These are phyloP conservation scores for Murraya koenigii DNA, from an alignment of 345 rosid species.

Conservation along the genomic window DNA sequence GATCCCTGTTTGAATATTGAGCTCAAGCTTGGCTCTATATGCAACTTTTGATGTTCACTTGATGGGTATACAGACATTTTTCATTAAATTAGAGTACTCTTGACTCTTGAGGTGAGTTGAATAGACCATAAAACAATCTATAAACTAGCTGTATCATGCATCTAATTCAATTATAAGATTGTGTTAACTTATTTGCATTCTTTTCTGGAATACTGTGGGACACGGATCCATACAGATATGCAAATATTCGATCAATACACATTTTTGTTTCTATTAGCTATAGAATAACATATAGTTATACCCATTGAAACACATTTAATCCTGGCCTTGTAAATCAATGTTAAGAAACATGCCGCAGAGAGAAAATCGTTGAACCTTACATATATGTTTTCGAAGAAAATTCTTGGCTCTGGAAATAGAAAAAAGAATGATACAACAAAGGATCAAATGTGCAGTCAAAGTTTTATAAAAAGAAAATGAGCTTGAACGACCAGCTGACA, in stretches of 20 bases:
- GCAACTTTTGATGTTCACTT: conserved; percentile 3
- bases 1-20: conserved; percentile 30
- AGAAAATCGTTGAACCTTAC: neutral
- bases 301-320: no score
- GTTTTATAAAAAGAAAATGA: neutral
- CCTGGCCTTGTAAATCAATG: neutral
- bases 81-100: neutral
- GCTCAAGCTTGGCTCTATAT: neutral
- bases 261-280: neutral
- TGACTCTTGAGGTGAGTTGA: neutral
- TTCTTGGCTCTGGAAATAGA: neutral
- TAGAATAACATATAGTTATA: neutral
- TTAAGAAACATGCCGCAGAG: neutral
- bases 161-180: neutral
- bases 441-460: neutral
- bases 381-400: neutral
- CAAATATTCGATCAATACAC: neutral
- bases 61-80: neutral
- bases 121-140: neutral
- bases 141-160: neutral
- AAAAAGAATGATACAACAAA: neutral
- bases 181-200: neutral
- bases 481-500: neutral
- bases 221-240: neutral
- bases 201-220: neutral